A percentile compares a stretch with the other conserved stretches of the same genome.
phyloP scores from a whole-genome alignment of 2,329 filamentous ascomycete species.

The Fusarium poae region DNA sequence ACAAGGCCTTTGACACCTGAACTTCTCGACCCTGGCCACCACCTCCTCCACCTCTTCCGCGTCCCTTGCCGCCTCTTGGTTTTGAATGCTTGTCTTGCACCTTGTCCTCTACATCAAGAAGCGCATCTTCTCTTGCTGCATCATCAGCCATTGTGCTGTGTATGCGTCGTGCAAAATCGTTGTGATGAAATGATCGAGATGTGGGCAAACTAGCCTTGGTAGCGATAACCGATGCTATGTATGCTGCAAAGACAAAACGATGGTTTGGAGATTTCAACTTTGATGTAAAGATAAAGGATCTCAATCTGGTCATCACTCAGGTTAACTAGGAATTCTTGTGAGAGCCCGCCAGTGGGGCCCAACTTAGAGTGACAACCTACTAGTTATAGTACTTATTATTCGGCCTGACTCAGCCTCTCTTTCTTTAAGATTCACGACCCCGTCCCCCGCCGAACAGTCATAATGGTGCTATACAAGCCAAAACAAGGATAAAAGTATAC shows the following conservation, averaged over 20 bases:
- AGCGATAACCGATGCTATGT: background rate
- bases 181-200: conserved; percentile 1
- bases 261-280: background rate
- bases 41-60: conserved; percentile 49
- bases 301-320: conserved; percentile 2
- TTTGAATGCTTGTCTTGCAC: conserved; percentile 41
- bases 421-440: background rate
- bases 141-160: conserved; percentile 37
- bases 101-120: conserved; percentile 45
- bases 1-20: conserved; percentile 67
- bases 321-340: conserved; percentile 9
- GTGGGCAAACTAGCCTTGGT: background rate
- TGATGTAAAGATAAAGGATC: conserved; percentile 13
- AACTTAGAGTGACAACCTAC: conserved; percentile 6
- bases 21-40: conserved; percentile 58
- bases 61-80: conserved; percentile 39
- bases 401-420: conserved; percentile 47
- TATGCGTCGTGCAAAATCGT: background rate
- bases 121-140: conserved; percentile 23
- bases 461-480: background rate
- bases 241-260: background rate
- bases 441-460: background rate
- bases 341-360: conserved; percentile 11
- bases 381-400: background rate
- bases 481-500: background rate